phyloP scores from a whole-genome alignment of 208 protist genomes.

The Sergeia podlipaevii region DNA sequence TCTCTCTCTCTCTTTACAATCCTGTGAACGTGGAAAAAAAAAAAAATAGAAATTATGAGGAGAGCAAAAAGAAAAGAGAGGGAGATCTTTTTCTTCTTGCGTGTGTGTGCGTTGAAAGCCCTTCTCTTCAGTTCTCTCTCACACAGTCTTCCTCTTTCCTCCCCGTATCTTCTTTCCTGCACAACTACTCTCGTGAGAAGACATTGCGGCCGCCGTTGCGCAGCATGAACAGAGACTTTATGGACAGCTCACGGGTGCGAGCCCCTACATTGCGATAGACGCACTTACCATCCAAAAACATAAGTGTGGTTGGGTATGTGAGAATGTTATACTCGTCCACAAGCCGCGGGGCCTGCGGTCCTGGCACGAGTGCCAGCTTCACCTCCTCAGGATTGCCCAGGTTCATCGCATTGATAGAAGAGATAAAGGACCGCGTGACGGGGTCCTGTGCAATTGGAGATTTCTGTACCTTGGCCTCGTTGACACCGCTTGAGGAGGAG shows the following conservation, averaged over 20 bases:
- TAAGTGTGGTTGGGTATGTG: conserved; percentile 66
- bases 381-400: conserved; percentile 71
- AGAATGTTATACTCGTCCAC: conserved; percentile 71
- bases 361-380: conserved; percentile 73
- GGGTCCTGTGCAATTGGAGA: conserved; percentile 38
- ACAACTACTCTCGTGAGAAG: conserved; percentile 51
- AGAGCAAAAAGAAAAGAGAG: conserved; percentile 3
- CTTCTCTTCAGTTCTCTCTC: no score
- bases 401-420: conserved; percentile 74
- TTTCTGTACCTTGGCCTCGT: not conserved
- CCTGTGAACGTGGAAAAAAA: conserved; percentile 12
- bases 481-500: not conserved
- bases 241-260: conserved; percentile 63
- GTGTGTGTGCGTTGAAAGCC: not conserved
- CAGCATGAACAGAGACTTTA: conserved; percentile 82
- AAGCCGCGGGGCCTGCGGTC: conserved; percentile 45
- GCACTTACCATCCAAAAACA: conserved; percentile 71
- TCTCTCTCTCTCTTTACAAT: no score
- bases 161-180: no score
- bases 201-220: conserved; percentile 68
- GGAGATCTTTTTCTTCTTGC: no score
- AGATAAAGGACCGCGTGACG: conserved; percentile 71
- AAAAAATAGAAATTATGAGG: conserved; percentile 2
- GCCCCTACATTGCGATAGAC: conserved; percentile 67
- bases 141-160: no score